A percentile compares a stretch with the other conserved stretches of the same genome.
These are phyloP conservation scores for Annulohypoxylon stygium DNA, from an alignment of 495 filamentous ascomycete species.

Conservation along the genomic window DNA sequence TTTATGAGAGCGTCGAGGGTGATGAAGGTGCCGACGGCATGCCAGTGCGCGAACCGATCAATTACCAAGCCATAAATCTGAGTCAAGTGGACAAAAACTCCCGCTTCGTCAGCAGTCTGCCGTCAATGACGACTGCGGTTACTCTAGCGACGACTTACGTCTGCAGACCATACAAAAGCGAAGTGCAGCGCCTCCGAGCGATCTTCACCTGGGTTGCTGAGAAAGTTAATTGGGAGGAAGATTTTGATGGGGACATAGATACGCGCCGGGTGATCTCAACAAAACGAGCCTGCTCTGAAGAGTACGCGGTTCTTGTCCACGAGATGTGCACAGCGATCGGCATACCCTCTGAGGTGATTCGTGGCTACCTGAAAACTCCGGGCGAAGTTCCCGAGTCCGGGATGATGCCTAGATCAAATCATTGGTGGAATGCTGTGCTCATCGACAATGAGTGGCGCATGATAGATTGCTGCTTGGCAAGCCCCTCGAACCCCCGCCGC, in stretches of 20 bases:
- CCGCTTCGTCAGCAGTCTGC: conserved; percentile 89
- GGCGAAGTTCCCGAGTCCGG: conserved; percentile 85
- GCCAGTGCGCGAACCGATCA: conserved; percentile 83
- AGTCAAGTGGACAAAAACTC: conserved; percentile 94
- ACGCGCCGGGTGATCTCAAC: conserved; percentile 84
- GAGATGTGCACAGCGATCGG: conserved; percentile 97
- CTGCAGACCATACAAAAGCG: conserved; percentile 93
- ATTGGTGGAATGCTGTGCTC: conserved; percentile 98
- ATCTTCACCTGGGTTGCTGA: conserved; percentile 98
- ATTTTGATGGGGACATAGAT: conserved; percentile 83
- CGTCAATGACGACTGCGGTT: conserved; percentile 86
- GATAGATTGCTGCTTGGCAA: conserved; percentile 94
- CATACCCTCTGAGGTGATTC: conserved; percentile 83
- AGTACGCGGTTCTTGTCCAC: conserved; percentile 86
- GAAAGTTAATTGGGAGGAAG: conserved; percentile 96
- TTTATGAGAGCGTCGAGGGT: conserved; percentile 87
- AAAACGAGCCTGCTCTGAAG: conserved; percentile 87
- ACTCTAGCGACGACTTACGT: conserved; percentile 92
- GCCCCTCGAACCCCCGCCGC: conserved; percentile 86
- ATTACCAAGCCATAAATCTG: conserved; percentile 84
- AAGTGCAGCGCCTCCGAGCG: conserved; percentile 90
- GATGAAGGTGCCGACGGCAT: conserved; percentile 90
- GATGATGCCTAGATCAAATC: conserved; percentile 83
- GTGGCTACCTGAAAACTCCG: conserved; percentile 90
- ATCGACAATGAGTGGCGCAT: conserved; percentile 96